Base-by-base conservation (phyloP, 73 alveolate species). In the Durusdinium trenchii region DNA sequence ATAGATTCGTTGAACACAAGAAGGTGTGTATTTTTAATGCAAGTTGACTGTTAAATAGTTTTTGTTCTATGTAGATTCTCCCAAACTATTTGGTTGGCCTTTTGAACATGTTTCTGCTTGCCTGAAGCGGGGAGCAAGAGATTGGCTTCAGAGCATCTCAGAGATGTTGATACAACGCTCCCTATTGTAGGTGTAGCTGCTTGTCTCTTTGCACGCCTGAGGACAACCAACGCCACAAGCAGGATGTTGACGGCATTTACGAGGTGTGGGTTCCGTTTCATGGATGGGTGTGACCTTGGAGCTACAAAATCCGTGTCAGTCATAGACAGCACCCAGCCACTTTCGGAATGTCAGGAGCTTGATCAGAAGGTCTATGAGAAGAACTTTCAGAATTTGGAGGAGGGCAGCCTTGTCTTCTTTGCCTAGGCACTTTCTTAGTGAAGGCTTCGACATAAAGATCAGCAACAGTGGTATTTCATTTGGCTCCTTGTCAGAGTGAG, bases 341-440 rank as follows among this genome's bases (percentile, higher is more conserved):
- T 16, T 40, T 75, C 35, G 38, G 51, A 54, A 35, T 46, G 89
- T 26, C 43, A 90, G 96, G 99, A 94, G 99, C 93, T 94, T 20
- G 99, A 94, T 47, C 99, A 94, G 99, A 94, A 94, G 82, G 99
- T 94, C 84, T 94, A 94, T n/a, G 99, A 94, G 99, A 94, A 94
- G 94, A 94, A 94, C 83, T 94, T 94, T 94, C 99, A 94, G 64
- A 78, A 83, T 46, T 35, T 94, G 94, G 99, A 94, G 93, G 96
- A 52, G 36, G 2, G 84, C 51, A 35, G 50, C 48, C 32, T 73
- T 36, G 50, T 52, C 48, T n/a, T n/a, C n/a, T n/a, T n/a, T n/a
- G n/a, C n/a, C n/a, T n/a, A n/a, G n/a, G n/a, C n/a, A n/a, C n/a
- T n/a, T n/a, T n/a, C n/a, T n/a, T n/a, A n/a, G n/a, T n/a, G n/a